Evolutionary conservation across 2,329 filamentous ascomycete species (phyloP).

Genomic region (Waltergamsia citrina): DNA sequence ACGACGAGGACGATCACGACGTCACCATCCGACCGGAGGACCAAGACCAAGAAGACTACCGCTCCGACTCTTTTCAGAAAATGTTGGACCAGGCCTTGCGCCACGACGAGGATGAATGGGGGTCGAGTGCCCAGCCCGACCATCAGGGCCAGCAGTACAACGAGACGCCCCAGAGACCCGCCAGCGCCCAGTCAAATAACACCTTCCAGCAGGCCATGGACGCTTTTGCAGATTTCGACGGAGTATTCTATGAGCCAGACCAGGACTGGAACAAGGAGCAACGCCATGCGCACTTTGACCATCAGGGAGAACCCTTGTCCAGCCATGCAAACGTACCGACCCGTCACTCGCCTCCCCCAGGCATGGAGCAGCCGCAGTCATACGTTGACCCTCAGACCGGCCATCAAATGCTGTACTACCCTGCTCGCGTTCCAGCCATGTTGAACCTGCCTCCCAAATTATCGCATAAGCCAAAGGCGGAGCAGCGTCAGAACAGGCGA

Average conservation of each 20-base stretch:
- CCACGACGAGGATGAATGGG: no score
- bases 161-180: not conserved
- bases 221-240: conserved; percentile 75
- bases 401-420: conserved; percentile 87
- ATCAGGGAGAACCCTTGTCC: not conserved
- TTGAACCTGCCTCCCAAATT: conserved; percentile 85
- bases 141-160: no score
- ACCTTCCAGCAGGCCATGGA: conserved; percentile 58
- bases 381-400: conserved; percentile 56
- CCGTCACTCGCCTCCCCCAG: conserved; percentile 13
- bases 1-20: conserved; percentile 23
- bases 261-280: conserved; percentile 12
- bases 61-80: no score
- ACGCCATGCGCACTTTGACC: not conserved
- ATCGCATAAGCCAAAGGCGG: conserved; percentile 60
- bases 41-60: conserved; percentile 7
- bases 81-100: no score
- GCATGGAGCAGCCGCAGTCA: conserved; percentile 37
- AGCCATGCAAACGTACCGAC: conserved; percentile 11
- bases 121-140: no score
- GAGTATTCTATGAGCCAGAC: conserved; percentile 61
- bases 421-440: conserved; percentile 87
- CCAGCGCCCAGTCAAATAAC: conserved; percentile 45
- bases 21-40: conserved; percentile 25
- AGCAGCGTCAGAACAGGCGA: conserved; percentile 58